Base-by-base conservation (phyloP, 495 filamentous ascomycete genomes). In the Lasiosphaeria hispida region DNA sequence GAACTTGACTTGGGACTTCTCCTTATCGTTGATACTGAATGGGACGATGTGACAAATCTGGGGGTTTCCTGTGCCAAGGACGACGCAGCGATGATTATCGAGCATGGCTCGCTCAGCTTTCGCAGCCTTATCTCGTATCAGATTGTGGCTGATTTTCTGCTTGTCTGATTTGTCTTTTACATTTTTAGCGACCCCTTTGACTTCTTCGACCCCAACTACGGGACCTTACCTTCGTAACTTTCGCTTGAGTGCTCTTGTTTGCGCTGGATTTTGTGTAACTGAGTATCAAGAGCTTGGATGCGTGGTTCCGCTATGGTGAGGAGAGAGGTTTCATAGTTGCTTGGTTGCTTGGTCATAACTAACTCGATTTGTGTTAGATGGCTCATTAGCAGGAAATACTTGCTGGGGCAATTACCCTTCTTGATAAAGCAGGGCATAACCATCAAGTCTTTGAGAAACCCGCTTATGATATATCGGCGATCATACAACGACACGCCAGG, bases 71-170 rank as follows among this genome's bases (percentile, higher is more conserved):
- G 19, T 48, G 13, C 44, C 44, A 48, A 48, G 19, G 17, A 48
- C 44, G 13, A 48, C 17, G 44, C 17, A 48, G 44, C 19, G 19
- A 48, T 48, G 15, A 18, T 48, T 48, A 48, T 48, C 19, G 44
- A 48, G 19, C 44, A 48, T 48, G 13, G 44, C 44, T 19, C 44
- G 44, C 19, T 48, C 44, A 48, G 44, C 44, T 48, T 48, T 48
- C 44, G 8, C 44, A 48, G 14, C 41, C 41, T 44, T 14, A 14
- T 15, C 14, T 44, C 41, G 41, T 44, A 44, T 44, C 41, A 17
- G 41, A 44, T 44, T 44, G 14, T 9, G 14, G 41, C 41, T 14
- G 41, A 15, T 44, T n/a, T n/a, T n/a, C n/a, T n/a, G n/a, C n/a
- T n/a, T n/a, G n/a, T n/a, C n/a, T n/a, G n/a, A 15, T 15, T 14